Percentiles rank a stretch among this genome's conserved stretches.
These are phyloP conservation scores for Triglochin maritima DNA, from an alignment of 106 monocot genomes.

Conservation along the genomic window DNA sequence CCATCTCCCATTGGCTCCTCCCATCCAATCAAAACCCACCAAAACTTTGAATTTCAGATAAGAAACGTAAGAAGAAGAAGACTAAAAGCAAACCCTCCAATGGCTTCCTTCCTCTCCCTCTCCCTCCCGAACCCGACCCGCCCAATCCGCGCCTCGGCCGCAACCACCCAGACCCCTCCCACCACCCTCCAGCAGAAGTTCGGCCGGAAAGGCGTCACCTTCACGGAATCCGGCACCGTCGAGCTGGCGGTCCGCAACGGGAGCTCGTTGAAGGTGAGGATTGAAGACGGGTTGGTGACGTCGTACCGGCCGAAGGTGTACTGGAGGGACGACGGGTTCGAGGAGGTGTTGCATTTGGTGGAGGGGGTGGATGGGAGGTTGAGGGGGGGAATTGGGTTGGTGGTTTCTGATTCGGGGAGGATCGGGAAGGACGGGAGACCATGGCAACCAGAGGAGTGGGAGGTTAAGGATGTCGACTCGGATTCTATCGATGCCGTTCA, in stretches of 20 bases:
- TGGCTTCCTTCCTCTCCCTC: not conserved
- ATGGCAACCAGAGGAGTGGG: constrained; percentile 52
- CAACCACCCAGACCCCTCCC: constrained; percentile 17
- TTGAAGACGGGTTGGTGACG: constrained; percentile 64
- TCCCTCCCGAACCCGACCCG: constrained; percentile 25
- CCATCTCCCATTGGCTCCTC: too few species aligned
- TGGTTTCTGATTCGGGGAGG: constrained; percentile 36
- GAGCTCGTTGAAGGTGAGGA: constrained; percentile 49
- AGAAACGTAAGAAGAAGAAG: too few species aligned
- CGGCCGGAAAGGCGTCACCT: constrained; percentile 75
- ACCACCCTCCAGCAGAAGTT: constrained; percentile 48
- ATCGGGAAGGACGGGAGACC: constrained; percentile 9
- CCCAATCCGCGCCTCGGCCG: constrained; percentile 27
- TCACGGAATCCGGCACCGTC: constrained; percentile 33
- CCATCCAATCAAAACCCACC: too few species aligned
- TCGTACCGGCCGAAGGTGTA: constrained; percentile 90
- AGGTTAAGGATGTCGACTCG: constrained; percentile 62
- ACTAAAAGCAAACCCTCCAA: too few species aligned
- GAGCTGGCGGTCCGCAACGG: constrained; percentile 62
- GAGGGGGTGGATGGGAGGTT: constrained; percentile 22
- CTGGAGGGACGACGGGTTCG: constrained; percentile 77
- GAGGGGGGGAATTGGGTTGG: constrained; percentile 58
- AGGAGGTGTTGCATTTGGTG: constrained; percentile 59
- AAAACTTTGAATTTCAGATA: too few species aligned
- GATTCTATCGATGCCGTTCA: constrained; percentile 89